Evolutionary conservation across 805 yeast species (phyloP).

Genomic region (Monosporozyma servazzii): DNA sequence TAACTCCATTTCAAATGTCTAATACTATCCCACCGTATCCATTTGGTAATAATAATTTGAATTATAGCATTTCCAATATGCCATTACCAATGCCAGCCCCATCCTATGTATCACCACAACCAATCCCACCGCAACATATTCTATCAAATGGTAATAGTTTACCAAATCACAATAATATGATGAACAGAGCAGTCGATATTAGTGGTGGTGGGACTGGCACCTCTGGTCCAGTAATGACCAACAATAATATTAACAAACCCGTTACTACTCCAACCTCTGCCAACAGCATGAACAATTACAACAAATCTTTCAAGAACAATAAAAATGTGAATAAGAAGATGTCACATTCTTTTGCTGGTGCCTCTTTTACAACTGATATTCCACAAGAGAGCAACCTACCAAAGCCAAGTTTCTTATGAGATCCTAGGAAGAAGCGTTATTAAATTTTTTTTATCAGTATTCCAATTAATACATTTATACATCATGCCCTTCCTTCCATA

Average conservation of each 20-base stretch:
- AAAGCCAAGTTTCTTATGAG: constrained; percentile 24
- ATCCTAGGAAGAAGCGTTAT: not conserved
- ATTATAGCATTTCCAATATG: not conserved
- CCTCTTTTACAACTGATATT: constrained; percentile 27
- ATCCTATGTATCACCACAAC: constrained; percentile 1
- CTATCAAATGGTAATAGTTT: not conserved
- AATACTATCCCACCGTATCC: not conserved
- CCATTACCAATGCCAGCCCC: not conserved
- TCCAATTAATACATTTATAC: not conserved
- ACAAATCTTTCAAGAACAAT: not conserved
- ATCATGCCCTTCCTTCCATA: not conserved
- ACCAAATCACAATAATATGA: not conserved
- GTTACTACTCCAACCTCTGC: not conserved
- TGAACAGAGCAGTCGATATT: not conserved
- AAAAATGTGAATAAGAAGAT: constrained; percentile 2
- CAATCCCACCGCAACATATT: not conserved
- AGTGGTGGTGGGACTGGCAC: not conserved
- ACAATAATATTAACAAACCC: not conserved
- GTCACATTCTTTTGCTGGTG: constrained; percentile 26
- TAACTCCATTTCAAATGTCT: not conserved
- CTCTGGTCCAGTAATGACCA: not conserved
- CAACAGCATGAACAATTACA: not conserved
- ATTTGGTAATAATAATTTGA: not conserved
- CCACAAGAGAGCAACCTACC: constrained; percentile 28
- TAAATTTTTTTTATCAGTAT: not conserved